Base-by-base conservation (phyloP, 768 basidiomycete species). In the Leucosporidium creatinivorum region DNA sequence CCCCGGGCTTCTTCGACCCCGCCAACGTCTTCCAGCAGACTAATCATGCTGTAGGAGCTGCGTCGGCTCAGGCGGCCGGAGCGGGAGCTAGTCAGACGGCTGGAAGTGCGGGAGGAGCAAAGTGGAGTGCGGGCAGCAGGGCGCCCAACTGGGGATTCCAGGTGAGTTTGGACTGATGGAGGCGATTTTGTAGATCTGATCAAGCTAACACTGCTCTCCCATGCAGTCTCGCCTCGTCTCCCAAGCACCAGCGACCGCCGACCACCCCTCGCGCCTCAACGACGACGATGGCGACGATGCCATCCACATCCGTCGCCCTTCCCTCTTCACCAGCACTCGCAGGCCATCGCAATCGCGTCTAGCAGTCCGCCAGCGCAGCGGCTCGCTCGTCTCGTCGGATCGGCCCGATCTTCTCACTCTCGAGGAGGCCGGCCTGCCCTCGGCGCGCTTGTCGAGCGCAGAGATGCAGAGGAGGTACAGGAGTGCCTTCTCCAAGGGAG, bases 401-500 rank as follows among this genome's bases (percentile, higher is more conserved):
- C 36, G 36, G 26, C 49, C 54, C 36, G 70, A 68, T 2, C 62
- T 72, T 0, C 62, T 72, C 28, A 49, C 44, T 26, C 49, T 61
- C 23, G 70, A 72, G 19, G 70, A 72, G 28, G 70, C 67, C 1
- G 67, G 70, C 4, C 44, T 69, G 2, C 64, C 67, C 5, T 26
- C 51, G 9, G 65, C 69, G 1, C 61, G 70, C 2, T 59, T 69
- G 39, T 62, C 62, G 58, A 33, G 65, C 26, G 31, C 23, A 10
- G 62, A 72, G 60, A 61, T 66, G 62, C 70, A 72, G 70, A 31
- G 55, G 55, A 54, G 65, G 65, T 72, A 69, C 65, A 62, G 68
- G 50, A 52, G 61, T 17, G 70, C 70, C 8, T 59, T 72, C 33
- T 51, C 49, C 9, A 56, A 48, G 4, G 65, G 70, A 1, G 28